phyloP scores from a whole-genome alignment of 176 grass and related monocot species.

The Phragmites australis region DNA sequence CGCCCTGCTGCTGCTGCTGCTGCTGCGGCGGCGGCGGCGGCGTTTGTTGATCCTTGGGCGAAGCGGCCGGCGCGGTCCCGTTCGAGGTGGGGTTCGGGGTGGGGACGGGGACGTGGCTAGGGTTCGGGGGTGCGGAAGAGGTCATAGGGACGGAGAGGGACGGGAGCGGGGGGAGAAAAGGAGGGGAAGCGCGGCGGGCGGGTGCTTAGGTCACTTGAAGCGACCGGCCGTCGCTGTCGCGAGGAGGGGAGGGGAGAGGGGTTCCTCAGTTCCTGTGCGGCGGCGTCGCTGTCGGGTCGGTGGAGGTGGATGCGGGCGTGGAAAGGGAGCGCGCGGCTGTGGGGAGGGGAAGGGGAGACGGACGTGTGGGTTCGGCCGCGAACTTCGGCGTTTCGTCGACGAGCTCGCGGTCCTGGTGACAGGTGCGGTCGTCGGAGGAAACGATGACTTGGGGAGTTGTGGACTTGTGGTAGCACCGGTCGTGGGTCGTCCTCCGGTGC shows the following conservation, averaged over 20 bases:
- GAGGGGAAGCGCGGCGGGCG: background rate
- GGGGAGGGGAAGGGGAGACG: background rate
- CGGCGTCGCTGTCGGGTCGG: slow-evolving; percentile 51
- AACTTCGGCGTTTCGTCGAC: slow-evolving; percentile 2
- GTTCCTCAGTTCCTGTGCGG: slow-evolving; percentile 16
- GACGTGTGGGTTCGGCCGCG: background rate
- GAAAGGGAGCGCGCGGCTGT: slow-evolving; percentile 19
- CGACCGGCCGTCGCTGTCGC: slow-evolving; percentile 76
- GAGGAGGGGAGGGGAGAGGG: slow-evolving; percentile 21
- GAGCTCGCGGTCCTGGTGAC: background rate
- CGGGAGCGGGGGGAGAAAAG: background rate
- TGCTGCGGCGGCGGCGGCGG: background rate
- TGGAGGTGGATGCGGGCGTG: slow-evolving; percentile 36
- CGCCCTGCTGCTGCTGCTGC: slow-evolving; percentile 30
- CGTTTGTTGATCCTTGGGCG: slow-evolving; percentile 51
- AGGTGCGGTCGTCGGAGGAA: background rate
- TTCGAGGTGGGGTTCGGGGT: slow-evolving; percentile 31
- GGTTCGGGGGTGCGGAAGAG: slow-evolving; percentile 67
- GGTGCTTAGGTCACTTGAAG: slow-evolving; percentile 57
- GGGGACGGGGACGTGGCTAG: slow-evolving; percentile 48
- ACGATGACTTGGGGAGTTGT: background rate
- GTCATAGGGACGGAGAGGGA: slow-evolving; percentile 70
- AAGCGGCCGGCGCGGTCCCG: slow-evolving; percentile 15
- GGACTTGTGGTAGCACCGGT: background rate
- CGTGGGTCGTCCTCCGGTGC: too few species aligned